Evolutionary conservation across 2,329 filamentous ascomycete genomes (phyloP).

Genomic region (Xylariaceae sp.): DNA sequence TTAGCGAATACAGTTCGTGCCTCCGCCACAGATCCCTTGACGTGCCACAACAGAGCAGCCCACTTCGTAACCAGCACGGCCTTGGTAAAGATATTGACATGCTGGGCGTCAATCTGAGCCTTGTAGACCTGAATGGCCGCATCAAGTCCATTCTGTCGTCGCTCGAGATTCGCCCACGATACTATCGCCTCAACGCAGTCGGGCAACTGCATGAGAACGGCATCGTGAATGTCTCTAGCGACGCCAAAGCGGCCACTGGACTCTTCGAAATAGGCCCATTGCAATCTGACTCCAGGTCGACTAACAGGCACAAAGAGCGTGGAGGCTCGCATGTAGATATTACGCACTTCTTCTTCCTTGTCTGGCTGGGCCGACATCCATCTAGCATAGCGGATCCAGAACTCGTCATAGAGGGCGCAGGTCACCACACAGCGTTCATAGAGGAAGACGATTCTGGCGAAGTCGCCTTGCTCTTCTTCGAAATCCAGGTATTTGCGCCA

Average conservation of each 20-base stretch:
- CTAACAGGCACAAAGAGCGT: slow-evolving; percentile 84
- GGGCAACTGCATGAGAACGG: slow-evolving; percentile 70
- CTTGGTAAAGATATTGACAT: slow-evolving; percentile 72
- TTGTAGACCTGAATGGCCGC: slow-evolving; percentile 81
- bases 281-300: slow-evolving; percentile 73
- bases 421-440: slow-evolving; percentile 93
- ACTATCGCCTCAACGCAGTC: slow-evolving; percentile 83
- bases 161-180: slow-evolving; percentile 79
- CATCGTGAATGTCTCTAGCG: slow-evolving; percentile 77
- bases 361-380: slow-evolving; percentile 82
- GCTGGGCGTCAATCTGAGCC: slow-evolving; percentile 67
- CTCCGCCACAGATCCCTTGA: slow-evolving; percentile 72
- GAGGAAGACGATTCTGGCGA: slow-evolving; percentile 67
- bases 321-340: slow-evolving; percentile 84
- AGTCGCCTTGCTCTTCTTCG: slow-evolving; percentile 80
- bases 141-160: slow-evolving; percentile 76
- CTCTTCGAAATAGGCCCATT: slow-evolving; percentile 95
- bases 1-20: slow-evolving; percentile 78
- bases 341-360: slow-evolving; percentile 85
- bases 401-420: slow-evolving; percentile 92
- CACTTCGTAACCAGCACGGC: slow-evolving; percentile 84
- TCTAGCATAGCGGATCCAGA: slow-evolving; percentile 93
- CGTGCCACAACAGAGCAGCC: slow-evolving; percentile 81
- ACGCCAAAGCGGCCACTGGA: slow-evolving; percentile 69
- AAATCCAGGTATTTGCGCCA: slow-evolving; percentile 98